A percentile compares a stretch with the other conserved stretches of the same genome.
Conservation (phyloP, 2,329 filamentous ascomycete species). For the Ascomycota sp. region DNA sequence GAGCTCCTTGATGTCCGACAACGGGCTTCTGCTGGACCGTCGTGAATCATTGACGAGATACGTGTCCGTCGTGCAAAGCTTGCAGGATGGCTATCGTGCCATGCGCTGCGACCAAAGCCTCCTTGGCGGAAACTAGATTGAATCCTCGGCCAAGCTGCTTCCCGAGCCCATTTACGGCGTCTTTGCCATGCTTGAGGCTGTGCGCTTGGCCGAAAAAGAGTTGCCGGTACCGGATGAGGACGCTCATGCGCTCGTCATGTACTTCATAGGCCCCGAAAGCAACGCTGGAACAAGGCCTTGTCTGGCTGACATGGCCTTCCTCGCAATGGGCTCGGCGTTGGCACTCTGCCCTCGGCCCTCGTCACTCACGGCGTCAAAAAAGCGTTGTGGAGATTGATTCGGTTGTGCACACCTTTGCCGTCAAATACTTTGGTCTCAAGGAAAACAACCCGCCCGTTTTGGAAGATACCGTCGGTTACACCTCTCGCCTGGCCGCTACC, state of each 20-base stretch:
- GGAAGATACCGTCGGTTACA: constrained; percentile 60
- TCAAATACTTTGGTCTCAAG: constrained; percentile 63
- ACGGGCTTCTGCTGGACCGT: constrained; percentile 61
- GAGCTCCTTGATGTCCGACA: constrained; percentile 37
- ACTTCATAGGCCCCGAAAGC: constrained; percentile 14
- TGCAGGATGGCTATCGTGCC: constrained; percentile 49
- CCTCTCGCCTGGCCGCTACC: constrained; percentile 21
- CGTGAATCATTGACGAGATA: constrained; percentile 81
- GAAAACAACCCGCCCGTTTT: constrained; percentile 62
- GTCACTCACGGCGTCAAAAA: constrained; percentile 78
- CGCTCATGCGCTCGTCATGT: constrained; percentile 72
- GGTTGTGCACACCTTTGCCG: constrained; percentile 65
- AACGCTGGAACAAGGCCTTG: background rate
- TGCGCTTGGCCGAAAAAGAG: constrained; percentile 52
- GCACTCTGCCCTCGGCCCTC: constrained; percentile 72
- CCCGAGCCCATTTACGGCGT: constrained; percentile 84
- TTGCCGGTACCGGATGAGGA: constrained; percentile 35
- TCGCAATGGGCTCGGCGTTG: constrained; percentile 66
- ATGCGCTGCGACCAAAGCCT: constrained; percentile 90
- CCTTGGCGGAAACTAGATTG: constrained; percentile 77
- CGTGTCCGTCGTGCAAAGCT: constrained; percentile 69
- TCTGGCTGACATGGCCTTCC: constrained; percentile 1
- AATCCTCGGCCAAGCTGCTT: constrained; percentile 29
- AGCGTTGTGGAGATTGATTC: constrained; percentile 93
- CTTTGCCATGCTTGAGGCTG: constrained; percentile 89